These are phyloP conservation scores for Penicillium arizonense DNA, from an alignment of 495 filamentous ascomycete species.

Conservation along the genomic window DNA sequence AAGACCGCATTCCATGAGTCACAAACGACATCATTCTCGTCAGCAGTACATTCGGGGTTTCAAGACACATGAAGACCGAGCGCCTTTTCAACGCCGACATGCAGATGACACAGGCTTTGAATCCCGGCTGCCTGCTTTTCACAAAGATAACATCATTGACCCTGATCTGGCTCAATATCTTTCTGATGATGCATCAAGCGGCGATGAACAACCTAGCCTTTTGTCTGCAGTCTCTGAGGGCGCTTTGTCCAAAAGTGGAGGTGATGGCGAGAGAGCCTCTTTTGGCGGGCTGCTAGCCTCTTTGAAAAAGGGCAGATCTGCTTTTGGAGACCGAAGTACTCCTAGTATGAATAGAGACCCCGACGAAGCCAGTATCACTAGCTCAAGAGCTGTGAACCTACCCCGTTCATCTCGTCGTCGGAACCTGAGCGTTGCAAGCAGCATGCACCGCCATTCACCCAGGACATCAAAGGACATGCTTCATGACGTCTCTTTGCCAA, in stretches of 20 bases:
- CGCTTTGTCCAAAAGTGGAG: slow-evolving; percentile 43
- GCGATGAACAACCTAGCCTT: slow-evolving; percentile 86
- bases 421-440: slow-evolving; percentile 77
- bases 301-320: slow-evolving; percentile 71
- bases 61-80: slow-evolving; percentile 69
- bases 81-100: slow-evolving; percentile 81
- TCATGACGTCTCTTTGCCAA: slow-evolving; percentile 27
- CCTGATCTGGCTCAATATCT: slow-evolving; percentile 93
- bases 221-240: slow-evolving; percentile 66
- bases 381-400: slow-evolving; percentile 54
- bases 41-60: slow-evolving; percentile 68
- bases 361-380: slow-evolving; percentile 58
- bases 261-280: slow-evolving; percentile 54
- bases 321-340: slow-evolving; percentile 67
- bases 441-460: slow-evolving; percentile 67
- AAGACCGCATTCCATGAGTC: slow-evolving; percentile 66
- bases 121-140: slow-evolving; percentile 81
- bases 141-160: slow-evolving; percentile 97
- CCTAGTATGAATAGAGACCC: slow-evolving; percentile 62
- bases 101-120: slow-evolving; percentile 61
- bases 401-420: slow-evolving; percentile 59
- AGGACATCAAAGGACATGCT: slow-evolving; percentile 48
- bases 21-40: slow-evolving; percentile 83
- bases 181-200: slow-evolving; percentile 91
- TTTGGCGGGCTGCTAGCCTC: slow-evolving; percentile 56